phyloP scores from a whole-genome alignment of 2,329 filamentous ascomycete species.

The Colletotrichum sp. region DNA sequence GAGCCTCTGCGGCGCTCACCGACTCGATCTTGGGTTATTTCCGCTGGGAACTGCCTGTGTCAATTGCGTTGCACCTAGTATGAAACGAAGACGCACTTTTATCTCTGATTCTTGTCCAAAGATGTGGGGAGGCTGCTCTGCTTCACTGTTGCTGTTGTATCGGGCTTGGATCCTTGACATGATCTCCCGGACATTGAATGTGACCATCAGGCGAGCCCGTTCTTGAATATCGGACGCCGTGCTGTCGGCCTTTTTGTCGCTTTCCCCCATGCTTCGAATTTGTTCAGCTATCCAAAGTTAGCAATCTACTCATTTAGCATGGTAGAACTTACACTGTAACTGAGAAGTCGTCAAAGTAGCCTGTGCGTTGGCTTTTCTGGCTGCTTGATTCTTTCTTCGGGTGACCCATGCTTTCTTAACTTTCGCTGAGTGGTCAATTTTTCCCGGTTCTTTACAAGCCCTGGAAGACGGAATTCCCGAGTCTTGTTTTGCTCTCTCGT shows the following conservation, averaged over 20 bases:
- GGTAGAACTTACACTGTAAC: not conserved
- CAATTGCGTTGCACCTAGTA: not conserved
- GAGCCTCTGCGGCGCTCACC: not conserved
- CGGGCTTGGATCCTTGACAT: not conserved
- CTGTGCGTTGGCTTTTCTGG: not conserved
- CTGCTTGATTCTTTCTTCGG: not conserved
- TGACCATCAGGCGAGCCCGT: not conserved
- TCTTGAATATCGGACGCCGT: not conserved
- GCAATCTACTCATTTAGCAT: not conserved
- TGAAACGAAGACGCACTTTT: not conserved
- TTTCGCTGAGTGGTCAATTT: not conserved
- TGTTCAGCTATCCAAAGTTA: not conserved
- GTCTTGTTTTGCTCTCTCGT: not conserved
- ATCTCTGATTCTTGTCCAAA: not conserved
- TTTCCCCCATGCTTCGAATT: not conserved
- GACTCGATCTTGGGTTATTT: not conserved
- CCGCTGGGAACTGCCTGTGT: not conserved
- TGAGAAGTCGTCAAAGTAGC: not conserved
- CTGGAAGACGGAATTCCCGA: not conserved
- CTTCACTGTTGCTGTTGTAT: not conserved
- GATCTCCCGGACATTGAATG: not conserved
- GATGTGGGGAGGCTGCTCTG: not conserved
- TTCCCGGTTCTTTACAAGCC: not conserved
- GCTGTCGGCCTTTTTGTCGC: not conserved
- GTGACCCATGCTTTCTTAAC: not conserved